phyloP scores from a whole-genome alignment of 2,329 filamentous ascomycete genomes.

The Trichophyton simii region DNA sequence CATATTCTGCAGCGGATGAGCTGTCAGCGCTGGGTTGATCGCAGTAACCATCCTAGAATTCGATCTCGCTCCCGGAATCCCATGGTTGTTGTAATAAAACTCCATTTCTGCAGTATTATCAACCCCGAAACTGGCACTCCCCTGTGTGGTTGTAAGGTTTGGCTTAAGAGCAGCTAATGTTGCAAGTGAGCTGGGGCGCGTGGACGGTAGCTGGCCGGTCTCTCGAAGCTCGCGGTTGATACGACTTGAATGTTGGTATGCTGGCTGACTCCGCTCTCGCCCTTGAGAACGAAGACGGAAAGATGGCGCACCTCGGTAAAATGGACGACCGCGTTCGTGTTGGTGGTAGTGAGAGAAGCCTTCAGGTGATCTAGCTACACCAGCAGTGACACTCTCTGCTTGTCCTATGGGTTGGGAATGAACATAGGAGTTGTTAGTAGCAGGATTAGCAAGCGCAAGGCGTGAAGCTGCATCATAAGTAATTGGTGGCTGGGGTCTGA shows the following conservation, averaged over 20 bases:
- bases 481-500: background rate
- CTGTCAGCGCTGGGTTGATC: background rate
- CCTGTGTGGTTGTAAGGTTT: constrained; percentile 15
- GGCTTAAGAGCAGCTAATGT: constrained; percentile 8
- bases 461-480: background rate
- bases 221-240: constrained; percentile 4
- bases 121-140: constrained; percentile 5
- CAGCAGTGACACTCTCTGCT: background rate
- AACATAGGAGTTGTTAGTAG: background rate
- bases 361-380: background rate
- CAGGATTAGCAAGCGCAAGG: background rate
- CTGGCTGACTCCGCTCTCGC: background rate
- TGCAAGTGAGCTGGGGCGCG: constrained; percentile 5
- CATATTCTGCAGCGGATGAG: constrained; percentile 11
- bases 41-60: constrained; percentile 5
- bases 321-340: background rate
- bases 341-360: background rate
- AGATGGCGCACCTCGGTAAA: background rate
- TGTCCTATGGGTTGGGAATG: background rate
- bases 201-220: constrained; percentile 1
- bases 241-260: background rate
- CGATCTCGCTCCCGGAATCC: constrained; percentile 6
- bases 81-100: constrained; percentile 5
- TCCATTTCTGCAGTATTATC: constrained; percentile 7
- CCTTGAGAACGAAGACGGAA: background rate